Evolutionary conservation across 176 grass and related monocot species (phyloP).

Genomic region (Cenchrus purpureus): DNA sequence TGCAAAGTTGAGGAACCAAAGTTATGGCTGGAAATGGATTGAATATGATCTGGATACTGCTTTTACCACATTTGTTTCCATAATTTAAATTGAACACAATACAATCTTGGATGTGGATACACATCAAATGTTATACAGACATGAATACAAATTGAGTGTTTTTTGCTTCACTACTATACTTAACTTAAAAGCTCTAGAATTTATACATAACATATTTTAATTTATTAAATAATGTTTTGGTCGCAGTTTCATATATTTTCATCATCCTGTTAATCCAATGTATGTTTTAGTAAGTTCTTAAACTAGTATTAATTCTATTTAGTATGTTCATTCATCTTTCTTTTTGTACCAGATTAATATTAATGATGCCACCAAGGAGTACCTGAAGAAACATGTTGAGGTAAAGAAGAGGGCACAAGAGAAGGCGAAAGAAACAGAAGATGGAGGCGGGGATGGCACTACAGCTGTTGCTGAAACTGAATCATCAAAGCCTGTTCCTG

Average conservation of each 20-base stretch:
- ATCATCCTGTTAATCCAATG: slow-evolving; percentile 39
- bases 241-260: neutral
- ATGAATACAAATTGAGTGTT: neutral
- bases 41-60: neutral
- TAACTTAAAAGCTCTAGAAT: slow-evolving; percentile 6
- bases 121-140: neutral
- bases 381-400: slow-evolving; percentile 90
- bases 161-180: neutral
- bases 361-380: slow-evolving; percentile 91
- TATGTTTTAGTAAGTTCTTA: neutral
- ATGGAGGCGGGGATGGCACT: slow-evolving; percentile 37
- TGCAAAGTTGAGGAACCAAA: neutral
- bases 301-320: slow-evolving; percentile 20
- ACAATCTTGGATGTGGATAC: neutral
- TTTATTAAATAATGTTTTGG: neutral
- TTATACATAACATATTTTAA: slow-evolving; percentile 6
- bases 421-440: slow-evolving; percentile 69
- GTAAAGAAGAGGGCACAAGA: slow-evolving; percentile 81
- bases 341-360: slow-evolving; percentile 70
- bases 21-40: neutral
- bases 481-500: slow-evolving; percentile 49
- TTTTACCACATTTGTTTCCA: neutral
- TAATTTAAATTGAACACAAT: neutral
- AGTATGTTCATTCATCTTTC: slow-evolving; percentile 29
- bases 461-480: slow-evolving; percentile 57